phyloP scores from a whole-genome alignment of 306 rosid species.

The Fagus crenata region DNA sequence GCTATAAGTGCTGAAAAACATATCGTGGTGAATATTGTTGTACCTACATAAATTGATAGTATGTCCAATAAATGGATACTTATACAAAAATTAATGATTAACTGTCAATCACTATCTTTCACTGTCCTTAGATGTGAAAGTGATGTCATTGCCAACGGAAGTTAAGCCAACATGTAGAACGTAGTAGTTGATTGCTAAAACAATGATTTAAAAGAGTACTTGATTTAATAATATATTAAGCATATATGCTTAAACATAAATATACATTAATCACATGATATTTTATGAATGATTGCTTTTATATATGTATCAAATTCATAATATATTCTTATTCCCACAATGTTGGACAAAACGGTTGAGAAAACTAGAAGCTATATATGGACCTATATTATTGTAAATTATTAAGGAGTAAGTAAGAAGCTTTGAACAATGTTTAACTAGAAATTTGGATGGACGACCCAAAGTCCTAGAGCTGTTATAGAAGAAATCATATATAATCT shows the following conservation, averaged over 20 bases:
- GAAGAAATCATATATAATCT: background rate
- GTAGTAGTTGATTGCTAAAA: conserved; percentile 31
- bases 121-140: conserved; percentile 15
- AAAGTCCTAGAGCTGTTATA: too few relatives aligned
- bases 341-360: conserved; percentile 54
- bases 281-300: background rate
- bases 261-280: background rate
- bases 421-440: background rate
- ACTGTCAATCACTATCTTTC: conserved; percentile 19
- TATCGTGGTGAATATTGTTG: too few relatives aligned
- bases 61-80: background rate
- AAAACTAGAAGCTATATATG: conserved; percentile 22
- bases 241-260: background rate
- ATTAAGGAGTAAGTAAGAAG: conserved; percentile 26
- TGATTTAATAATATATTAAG: background rate
- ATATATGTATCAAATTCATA: background rate
- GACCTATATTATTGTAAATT: background rate
- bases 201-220: conserved; percentile 21
- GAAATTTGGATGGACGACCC: background rate
- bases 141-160: conserved; percentile 33
- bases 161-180: conserved; percentile 32
- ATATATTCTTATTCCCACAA: background rate
- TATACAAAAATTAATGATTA: background rate
- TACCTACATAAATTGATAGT: background rate
- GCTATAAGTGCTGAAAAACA: too few relatives aligned